Evolutionary conservation across 78 protist genomes (phyloP), one percentile per base, ranked within the genome.

Genomic region (Guillardia theta): DNA sequence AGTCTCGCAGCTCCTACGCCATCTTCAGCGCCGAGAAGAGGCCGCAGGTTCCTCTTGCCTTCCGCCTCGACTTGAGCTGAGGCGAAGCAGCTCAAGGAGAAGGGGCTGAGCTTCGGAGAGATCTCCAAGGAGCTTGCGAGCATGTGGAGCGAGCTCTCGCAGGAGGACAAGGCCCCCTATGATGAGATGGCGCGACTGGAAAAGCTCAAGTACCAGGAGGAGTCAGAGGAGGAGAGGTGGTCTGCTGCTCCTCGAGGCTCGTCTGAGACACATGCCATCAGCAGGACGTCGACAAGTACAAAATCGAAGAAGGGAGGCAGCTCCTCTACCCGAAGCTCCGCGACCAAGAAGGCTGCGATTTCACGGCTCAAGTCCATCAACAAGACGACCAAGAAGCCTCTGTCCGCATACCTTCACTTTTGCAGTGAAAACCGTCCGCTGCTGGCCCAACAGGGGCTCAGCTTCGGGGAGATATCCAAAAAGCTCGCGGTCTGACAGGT

Each of bases 401-500:
- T 27, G 70, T 58, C 70, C 39, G 70, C 70, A 8, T 58, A 58
- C 70, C 70, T 58, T 6, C 27, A 27, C 70, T 58, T 58, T 30
- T 58, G 70, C 70, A 27, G 39, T 6, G 70, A 24, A 6, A 24
- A 58, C 70, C 70, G 70, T 30, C 70, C 70, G 27, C 21, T 0
- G 70, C 6, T 58, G 27, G 70, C 6, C 27, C 21, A 30, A 3
- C 70, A 58, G 70, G 70, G 70, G 39, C 70, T 58, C 70, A 30
- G 70, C 4, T 58, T 58, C 70, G 70, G 39, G 1, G 70, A 58
- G 39, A 58, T 6, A 24, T 58, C 70, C 70, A 58, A 58, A 30
- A 58, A 58, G 70, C 70, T 58, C 70, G 21, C 70, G 70, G 70
- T 58, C 70, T n/a, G n/a, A n/a, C n/a, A n/a, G n/a, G n/a, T n/a